Conservation (phyloP, 805 yeast genomes). For the Yarrowia deformans region DNA sequence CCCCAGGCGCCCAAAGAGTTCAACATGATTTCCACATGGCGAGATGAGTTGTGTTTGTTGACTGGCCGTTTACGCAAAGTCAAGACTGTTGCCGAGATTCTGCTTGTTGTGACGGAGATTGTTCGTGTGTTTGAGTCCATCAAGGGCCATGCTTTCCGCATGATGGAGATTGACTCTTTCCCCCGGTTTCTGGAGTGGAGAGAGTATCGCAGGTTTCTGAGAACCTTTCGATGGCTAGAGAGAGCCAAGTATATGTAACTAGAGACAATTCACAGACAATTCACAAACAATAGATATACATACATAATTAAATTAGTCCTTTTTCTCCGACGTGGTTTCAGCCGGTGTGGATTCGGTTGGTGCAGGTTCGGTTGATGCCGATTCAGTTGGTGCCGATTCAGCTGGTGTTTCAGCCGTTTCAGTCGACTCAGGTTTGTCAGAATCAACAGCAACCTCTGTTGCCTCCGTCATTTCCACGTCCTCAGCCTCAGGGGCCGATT, state of each 20-base stretch:
- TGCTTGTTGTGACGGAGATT: conserved; percentile 49
- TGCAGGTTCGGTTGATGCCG: neutral
- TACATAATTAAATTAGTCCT: conserved; percentile 22
- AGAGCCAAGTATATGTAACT: neutral
- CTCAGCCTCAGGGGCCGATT: too few relatives aligned
- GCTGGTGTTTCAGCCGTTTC: neutral
- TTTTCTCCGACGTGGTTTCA: neutral
- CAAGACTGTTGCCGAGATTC: neutral
- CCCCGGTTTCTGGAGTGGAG: conserved; percentile 19
- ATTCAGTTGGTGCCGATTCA: neutral
- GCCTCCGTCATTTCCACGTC: neutral
- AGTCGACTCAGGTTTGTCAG: neutral
- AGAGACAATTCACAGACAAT: neutral
- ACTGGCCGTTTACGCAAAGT: neutral
- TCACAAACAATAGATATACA: conserved; percentile 10
- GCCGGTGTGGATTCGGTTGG: neutral
- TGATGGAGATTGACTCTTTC: conserved; percentile 38
- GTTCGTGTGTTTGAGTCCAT: conserved; percentile 5
- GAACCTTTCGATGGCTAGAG: conserved; percentile 27
- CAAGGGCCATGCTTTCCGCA: conserved; percentile 17
- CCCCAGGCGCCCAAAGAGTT: conserved; percentile 62
- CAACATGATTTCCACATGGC: conserved; percentile 56
- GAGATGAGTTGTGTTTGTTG: conserved; percentile 8
- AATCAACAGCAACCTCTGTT: neutral
- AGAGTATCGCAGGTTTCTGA: conserved; percentile 14